Conservation (phyloP, 1,139 yeast genomes). For the Protomyces macrosporus region DNA sequence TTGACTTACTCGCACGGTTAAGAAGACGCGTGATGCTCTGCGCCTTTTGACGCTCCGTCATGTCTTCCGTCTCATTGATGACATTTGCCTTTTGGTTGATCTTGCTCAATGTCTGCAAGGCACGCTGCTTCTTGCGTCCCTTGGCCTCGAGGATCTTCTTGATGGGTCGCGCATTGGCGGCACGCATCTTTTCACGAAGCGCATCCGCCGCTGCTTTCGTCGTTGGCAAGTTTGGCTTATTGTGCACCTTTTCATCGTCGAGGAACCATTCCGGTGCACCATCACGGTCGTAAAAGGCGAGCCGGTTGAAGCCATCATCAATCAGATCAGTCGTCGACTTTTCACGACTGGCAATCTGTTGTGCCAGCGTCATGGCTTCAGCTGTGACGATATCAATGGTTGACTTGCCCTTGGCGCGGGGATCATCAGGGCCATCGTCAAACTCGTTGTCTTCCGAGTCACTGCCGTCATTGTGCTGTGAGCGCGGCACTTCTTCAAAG, state of each 20-base stretch:
- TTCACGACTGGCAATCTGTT: conserved; percentile 66
- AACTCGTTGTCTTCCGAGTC: conserved; percentile 42
- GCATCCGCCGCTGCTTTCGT: conserved; percentile 97
- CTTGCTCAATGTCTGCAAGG: conserved; percentile 79
- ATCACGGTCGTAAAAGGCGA: conserved; percentile 84
- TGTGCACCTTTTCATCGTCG: conserved; percentile 84
- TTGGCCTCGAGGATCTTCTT: conserved; percentile 96
- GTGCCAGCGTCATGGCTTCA: conserved; percentile 97
- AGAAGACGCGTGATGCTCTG: conserved; percentile 83
- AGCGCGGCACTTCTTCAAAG: conserved; percentile 28
- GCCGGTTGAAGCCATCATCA: conserved; percentile 87
- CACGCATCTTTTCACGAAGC: conserved; percentile 78
- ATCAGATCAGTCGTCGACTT: conserved; percentile 67
- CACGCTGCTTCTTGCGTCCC: conserved; percentile 94
- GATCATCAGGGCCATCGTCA: conserved; percentile 49
- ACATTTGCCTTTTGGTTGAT: conserved; percentile 89
- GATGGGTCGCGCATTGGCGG: conserved; percentile 93
- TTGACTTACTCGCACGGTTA: conserved; percentile 66
- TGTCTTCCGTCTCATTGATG: conserved; percentile 79
- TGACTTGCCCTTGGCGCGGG: conserved; percentile 39
- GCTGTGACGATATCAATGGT: conserved; percentile 83
- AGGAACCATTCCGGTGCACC: conserved; percentile 93
- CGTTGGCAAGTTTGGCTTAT: conserved; percentile 80
- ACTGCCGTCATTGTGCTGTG: conserved; percentile 13
- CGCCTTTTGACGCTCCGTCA: conserved; percentile 89